A percentile compares a stretch with the other conserved stretches of the same genome.
Conservation (phyloP, 495 filamentous ascomycete species). For the Hyphodiscus hymeniophilus region DNA sequence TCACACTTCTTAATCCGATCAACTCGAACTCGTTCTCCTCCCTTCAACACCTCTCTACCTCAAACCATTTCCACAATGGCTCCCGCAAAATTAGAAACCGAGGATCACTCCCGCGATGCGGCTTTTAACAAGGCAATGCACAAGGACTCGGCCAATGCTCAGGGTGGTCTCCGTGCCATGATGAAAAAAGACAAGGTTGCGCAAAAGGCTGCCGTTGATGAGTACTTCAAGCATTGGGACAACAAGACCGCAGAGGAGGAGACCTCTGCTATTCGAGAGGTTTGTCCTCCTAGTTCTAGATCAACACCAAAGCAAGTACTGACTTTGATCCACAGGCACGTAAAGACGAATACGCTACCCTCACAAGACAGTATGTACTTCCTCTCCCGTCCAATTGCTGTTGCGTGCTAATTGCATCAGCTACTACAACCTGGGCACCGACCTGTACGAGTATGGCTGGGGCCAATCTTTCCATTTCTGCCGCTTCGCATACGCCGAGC, state of each 20-base stretch:
- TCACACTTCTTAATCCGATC: not conserved
- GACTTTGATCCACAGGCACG: constrained; percentile 48
- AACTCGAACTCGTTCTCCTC: not conserved
- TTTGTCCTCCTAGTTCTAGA: constrained; percentile 27
- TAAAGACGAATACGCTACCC: constrained; percentile 83
- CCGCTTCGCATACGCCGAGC: constrained; percentile 82
- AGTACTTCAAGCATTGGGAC: constrained; percentile 99
- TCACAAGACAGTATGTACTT: constrained; percentile 78
- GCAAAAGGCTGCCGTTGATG: constrained; percentile 84
- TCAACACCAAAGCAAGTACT: constrained; percentile 9
- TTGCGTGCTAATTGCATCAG: constrained; percentile 29
- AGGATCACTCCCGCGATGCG: constrained; percentile 85
- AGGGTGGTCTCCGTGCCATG: constrained; percentile 75
- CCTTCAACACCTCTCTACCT: not conserved
- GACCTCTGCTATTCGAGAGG: constrained; percentile 74
- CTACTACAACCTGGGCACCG: constrained; percentile 98
- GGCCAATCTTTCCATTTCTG: constrained; percentile 96
- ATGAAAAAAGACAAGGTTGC: constrained; percentile 73
- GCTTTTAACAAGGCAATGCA: constrained; percentile 90
- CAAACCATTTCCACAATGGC: constrained; percentile 46
- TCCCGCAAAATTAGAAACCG: constrained; percentile 65
- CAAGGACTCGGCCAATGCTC: constrained; percentile 66
- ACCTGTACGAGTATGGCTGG: constrained; percentile 98
- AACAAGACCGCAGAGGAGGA: constrained; percentile 77
- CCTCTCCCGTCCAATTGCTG: not conserved